phyloP scores from a whole-genome alignment of 2,329 filamentous ascomycete species.

The Phialemoniopsis sp. region DNA sequence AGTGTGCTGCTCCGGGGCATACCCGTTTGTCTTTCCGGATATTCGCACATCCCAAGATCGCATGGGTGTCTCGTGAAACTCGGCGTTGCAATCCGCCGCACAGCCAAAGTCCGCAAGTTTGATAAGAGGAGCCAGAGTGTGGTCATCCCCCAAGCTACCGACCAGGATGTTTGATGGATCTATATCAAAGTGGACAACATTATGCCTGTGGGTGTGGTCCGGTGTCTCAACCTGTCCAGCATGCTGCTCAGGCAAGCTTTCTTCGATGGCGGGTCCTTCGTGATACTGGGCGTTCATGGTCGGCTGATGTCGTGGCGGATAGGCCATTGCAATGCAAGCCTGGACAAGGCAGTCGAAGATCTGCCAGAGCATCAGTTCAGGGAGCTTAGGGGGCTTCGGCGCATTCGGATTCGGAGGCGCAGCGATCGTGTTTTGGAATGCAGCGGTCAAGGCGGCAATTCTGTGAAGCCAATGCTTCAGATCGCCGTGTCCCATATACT shows the following conservation, averaged over 20 bases:
- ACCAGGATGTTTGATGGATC: conserved; percentile 12
- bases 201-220: background rate
- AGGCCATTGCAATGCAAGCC: conserved; percentile 10
- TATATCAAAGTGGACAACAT: conserved; percentile 14
- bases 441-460: conserved; percentile 6
- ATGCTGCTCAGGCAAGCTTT: background rate
- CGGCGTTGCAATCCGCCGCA: background rate
- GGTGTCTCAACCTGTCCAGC: background rate
- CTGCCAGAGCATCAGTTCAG: conserved; percentile 8
- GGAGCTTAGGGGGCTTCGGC: background rate
- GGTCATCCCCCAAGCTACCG: background rate
- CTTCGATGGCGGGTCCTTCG: background rate
- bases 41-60: conserved; percentile 2
- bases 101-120: conserved; percentile 11
- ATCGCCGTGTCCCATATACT: conserved; percentile 2
- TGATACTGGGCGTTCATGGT: background rate
- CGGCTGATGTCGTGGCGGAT: conserved; percentile 5
- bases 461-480: background rate
- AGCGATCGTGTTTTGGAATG: background rate
- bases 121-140: conserved; percentile 1
- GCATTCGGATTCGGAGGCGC: background rate
- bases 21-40: conserved; percentile 4
- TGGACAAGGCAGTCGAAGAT: conserved; percentile 11
- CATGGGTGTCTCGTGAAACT: background rate
- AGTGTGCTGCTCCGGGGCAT: conserved; percentile 11